These are phyloP conservation scores for Coccinonectria pachysandricola DNA, from an alignment of 2,329 filamentous ascomycete genomes.

Conservation along the genomic window DNA sequence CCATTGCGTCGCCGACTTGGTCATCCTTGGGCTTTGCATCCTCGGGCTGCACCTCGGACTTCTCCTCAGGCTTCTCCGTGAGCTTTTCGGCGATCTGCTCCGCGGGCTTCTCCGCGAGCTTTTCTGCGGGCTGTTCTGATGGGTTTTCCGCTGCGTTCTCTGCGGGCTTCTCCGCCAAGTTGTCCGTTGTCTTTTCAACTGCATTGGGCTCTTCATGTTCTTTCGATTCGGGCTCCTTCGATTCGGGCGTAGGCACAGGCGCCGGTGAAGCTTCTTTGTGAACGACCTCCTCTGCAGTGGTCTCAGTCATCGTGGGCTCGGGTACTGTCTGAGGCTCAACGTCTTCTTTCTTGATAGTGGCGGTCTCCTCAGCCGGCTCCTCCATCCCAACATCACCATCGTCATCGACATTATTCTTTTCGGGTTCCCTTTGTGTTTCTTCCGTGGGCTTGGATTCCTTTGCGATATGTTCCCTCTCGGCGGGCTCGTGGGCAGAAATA, in stretches of 20 bases:
- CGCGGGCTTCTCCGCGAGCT: conserved; percentile 10
- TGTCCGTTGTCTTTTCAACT: no score
- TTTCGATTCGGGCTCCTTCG: no score
- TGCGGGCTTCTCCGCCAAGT: no score
- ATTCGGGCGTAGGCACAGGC: conserved; percentile 7
- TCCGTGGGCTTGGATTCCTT: conserved; percentile 10
- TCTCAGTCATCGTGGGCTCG: conserved; percentile 9
- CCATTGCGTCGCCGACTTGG: conserved; percentile 21
- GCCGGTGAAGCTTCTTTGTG: conserved; percentile 8
- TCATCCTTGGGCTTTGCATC: no score
- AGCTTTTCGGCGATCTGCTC: conserved; percentile 3
- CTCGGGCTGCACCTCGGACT: no score
- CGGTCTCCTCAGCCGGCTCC: conserved; percentile 19
- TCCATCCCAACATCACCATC: conserved; percentile 45
- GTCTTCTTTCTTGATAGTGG: conserved; percentile 16
- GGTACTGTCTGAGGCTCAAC: conserved; percentile 11
- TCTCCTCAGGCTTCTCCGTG: conserved; percentile 10
- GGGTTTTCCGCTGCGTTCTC: no score
- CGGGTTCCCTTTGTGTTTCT: conserved; percentile 7
- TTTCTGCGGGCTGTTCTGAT: conserved; percentile 10
- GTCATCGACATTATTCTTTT: conserved; percentile 27
- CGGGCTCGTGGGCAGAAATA: conserved; percentile 22
- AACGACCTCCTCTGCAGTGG: conserved; percentile 5
- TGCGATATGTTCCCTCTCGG: conserved; percentile 27
- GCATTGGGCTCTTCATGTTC: no score